Base-by-base conservation (phyloP, 768 basidiomycete species). In the Trametes cingulata region DNA sequence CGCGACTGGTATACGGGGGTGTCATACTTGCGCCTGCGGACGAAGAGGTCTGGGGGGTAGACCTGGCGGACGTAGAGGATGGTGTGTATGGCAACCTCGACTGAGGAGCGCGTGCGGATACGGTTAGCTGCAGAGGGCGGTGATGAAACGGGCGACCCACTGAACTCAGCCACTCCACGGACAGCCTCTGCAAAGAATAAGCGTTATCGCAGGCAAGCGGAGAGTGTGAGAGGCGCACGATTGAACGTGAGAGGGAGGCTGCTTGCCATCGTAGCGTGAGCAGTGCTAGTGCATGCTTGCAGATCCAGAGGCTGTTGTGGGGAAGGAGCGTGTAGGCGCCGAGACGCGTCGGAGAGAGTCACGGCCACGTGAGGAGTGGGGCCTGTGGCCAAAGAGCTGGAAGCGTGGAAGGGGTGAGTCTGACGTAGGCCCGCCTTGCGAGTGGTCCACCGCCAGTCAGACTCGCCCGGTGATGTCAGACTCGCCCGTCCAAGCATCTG, bases 1-100 rank as follows among this genome's bases (percentile, higher is more conserved):
- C 95, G 85, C 3, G 92, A 93, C 75, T 97, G 94, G 70, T 86
- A 98, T 10, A 96, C 93, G 0, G 93, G 90, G 0, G 89, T 89
- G 60, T 93, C 86, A 72, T 95, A 97, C 71, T 94, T 95, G 76
- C 90, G 90, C 57, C 91, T 82, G 41, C 93, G 82, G 39, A 90
- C 80, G 71, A 98, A 98, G 19, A 97, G 79, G 56, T 91, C 91
- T 42, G 88, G 78, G 0, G 95, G 96, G 68, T 98, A 98, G 50
- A 98, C 80, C 65, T 91, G 88, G 19, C 96, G 87, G 27, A 94
- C 85, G 68, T 92, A 97, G 6, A 98, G 82, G 62, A 98, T 93
- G 3, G 88, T 88, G 69, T 98, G 95, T 60, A 97, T 87, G 10
- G 92, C 91, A 29, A 95, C 91, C 70, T 98, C 96, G 66, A 98